These are phyloP conservation scores for Eucalyptus decipiens DNA, from an alignment of 345 rosid genomes.

Conservation along the genomic window DNA sequence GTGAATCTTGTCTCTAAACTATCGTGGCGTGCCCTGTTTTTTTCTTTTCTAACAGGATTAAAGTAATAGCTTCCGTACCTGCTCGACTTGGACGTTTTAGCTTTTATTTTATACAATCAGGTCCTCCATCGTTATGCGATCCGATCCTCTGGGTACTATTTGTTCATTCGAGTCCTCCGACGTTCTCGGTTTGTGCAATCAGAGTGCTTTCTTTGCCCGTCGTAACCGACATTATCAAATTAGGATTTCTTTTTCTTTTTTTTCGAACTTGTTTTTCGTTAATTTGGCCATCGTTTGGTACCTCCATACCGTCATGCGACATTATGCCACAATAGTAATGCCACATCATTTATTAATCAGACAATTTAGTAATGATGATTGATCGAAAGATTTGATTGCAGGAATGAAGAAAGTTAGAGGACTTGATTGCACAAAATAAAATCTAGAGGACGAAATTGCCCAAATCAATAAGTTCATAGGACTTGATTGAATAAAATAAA, in stretches of 20 bases:
- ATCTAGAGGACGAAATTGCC: background rate
- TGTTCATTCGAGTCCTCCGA: accelerated
- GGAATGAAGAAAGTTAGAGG: background rate
- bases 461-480: background rate
- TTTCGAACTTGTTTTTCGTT: background rate
- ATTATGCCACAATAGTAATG: background rate
- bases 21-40: background rate
- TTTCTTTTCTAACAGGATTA: background rate
- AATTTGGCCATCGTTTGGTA: background rate
- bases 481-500: background rate
- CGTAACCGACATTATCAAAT: background rate
- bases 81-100: background rate
- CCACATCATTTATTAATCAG: background rate
- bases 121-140: background rate
- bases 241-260: background rate
- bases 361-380: background rate
- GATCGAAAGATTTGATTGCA: background rate
- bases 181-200: background rate
- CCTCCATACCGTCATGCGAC: background rate
- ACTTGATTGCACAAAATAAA: background rate
- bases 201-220: background rate
- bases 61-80: background rate
- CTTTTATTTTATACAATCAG: background rate
- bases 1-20: background rate
- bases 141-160: background rate